Percentiles rank a stretch among this genome's conserved stretches.
phyloP scores from a whole-genome alignment of 139 green algal species.

The Auxenochlorella pyrenoidosa region DNA sequence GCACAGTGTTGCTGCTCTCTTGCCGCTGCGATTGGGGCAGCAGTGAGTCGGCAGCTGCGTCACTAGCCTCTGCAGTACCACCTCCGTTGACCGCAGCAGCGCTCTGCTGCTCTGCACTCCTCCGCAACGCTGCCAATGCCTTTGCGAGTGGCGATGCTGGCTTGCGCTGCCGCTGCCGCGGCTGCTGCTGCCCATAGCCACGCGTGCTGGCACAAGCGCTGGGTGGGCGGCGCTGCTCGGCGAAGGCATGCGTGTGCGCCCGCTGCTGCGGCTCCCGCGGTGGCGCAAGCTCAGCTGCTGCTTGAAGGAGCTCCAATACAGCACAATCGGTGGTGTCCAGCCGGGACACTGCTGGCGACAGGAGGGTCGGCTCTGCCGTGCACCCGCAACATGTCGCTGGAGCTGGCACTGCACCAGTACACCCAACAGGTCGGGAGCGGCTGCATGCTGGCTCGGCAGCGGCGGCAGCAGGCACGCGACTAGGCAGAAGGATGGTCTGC shows the following conservation, averaged over 20 bases:
- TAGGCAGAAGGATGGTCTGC: background rate
- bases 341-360: too few relatives aligned
- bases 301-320: background rate
- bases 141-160: background rate
- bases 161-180: background rate
- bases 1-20: too few relatives aligned
- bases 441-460: background rate
- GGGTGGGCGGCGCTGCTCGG: background rate
- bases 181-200: background rate
- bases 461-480: background rate
- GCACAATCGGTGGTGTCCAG: constrained; percentile 1
- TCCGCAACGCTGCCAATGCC: background rate
- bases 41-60: background rate
- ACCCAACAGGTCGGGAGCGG: too few relatives aligned
- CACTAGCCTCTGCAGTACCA: background rate
- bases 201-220: background rate
- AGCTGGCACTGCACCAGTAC: too few relatives aligned
- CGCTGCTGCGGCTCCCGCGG: background rate
- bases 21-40: too few relatives aligned
- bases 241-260: background rate
- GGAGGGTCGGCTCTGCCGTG: too few relatives aligned
- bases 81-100: background rate
- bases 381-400: too few relatives aligned
- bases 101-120: background rate
- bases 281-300: background rate